Conservation (phyloP, 2,329 filamentous ascomycete species). For the Botrytis aclada region DNA sequence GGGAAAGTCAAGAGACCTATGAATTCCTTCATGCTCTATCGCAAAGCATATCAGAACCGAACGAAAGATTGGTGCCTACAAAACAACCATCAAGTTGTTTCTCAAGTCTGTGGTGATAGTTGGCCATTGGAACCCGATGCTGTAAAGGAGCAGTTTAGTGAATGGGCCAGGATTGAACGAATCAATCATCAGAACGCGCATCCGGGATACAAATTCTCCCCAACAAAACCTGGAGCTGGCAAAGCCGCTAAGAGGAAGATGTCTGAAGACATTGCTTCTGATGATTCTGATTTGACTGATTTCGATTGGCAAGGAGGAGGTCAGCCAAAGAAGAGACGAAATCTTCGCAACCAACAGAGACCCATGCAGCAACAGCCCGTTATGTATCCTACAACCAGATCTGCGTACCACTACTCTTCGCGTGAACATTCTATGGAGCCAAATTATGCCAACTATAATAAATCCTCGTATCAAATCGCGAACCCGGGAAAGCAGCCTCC, state of each 20-base stretch:
- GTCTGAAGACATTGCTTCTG: conserved; percentile 40
- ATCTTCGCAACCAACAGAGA: conserved; percentile 19
- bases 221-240: conserved; percentile 59
- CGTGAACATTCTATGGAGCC: conserved; percentile 35
- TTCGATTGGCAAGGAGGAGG: conserved; percentile 42
- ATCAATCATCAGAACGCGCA: conserved; percentile 82
- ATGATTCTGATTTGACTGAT: conserved; percentile 47
- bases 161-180: conserved; percentile 75
- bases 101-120: conserved; percentile 77
- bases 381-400: conserved; percentile 32
- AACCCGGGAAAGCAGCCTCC: conserved; percentile 50
- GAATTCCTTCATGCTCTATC: conserved; percentile 98
- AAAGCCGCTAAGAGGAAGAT: conserved; percentile 49
- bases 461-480: conserved; percentile 49
- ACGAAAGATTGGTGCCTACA: conserved; percentile 77
- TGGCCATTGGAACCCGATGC: conserved; percentile 79
- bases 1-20: conserved; percentile 87
- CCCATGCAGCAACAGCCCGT: conserved; percentile 28
- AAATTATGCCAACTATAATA: conserved; percentile 37
- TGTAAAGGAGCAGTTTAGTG: conserved; percentile 71
- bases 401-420: conserved; percentile 35
- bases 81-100: conserved; percentile 93
- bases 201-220: conserved; percentile 91
- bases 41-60: conserved; percentile 84
- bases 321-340: conserved; percentile 28